Evolutionary conservation across 108 stramenopile species (phyloP), one percentile per base, ranked within the genome.

Genomic region (Nitzschia inconspicua): DNA sequence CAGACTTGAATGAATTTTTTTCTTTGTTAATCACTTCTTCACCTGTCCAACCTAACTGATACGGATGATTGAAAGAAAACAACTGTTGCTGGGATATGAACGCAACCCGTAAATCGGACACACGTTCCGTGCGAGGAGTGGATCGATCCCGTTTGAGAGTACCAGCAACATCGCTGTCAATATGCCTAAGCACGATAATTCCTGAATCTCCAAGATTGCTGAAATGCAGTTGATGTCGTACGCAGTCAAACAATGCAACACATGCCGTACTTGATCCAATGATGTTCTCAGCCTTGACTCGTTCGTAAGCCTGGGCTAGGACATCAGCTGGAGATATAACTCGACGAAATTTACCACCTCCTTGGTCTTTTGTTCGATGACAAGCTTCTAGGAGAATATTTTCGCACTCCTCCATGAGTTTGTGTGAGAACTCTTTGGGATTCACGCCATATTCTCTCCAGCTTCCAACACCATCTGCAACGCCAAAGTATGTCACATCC

Each of bases 401-500:
- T 63, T 79, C 65, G 44, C 87, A 87, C 66, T 82, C 86, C 47
- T 73, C 69, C 96, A 97, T 97, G 1, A 96, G 74, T 13, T 70
- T 76, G 40, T 84, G 78, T 13, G 91, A 83, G 79, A 93, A 96
- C n/a, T 76, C 74, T 34, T 95, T 52, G 0, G 97, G 97, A 74
- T 97, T 95, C 18, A 97, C 95, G 13, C 88, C 85, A 49, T 92
- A 95, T 65, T 93, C 86, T 59, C 95, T 75, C 97, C 97, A 98
- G 57, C 84, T 85, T 3, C 97, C 97, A n/a, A 98, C 97, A 9
- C 97, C 97, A 64, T 98, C 97, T 6, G 95, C 97, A 30, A 98
- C 90, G 24, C 95, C 95, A 59, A 90, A 78, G 62, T 95, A 96
- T 37, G 82, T 78, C 18, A 89, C 66, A 29, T 85, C 79, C 47